Percentiles rank a stretch among this genome's conserved stretches.
phyloP scores from a whole-genome alignment of 352 stramenopile genomes.

The Pythium coloratum region DNA sequence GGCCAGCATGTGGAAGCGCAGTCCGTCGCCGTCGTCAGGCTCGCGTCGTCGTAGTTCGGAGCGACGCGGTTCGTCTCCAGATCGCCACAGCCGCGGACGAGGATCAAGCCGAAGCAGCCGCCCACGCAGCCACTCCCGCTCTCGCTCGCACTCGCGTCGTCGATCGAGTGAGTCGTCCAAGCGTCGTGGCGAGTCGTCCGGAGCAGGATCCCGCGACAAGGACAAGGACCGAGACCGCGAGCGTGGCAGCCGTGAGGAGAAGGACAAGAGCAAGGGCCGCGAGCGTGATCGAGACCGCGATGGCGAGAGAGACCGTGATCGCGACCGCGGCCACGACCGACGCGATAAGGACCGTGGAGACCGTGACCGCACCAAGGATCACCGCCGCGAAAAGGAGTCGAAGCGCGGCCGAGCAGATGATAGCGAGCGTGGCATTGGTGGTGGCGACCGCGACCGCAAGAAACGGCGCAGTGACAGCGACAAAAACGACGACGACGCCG shows the following conservation, averaged over 20 bases:
- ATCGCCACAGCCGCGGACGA: conserved; percentile 31
- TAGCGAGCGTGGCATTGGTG: conserved; percentile 27
- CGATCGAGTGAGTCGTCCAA: conserved; percentile 37
- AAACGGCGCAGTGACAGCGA: conserved; percentile 24
- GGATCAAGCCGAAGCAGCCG: conserved; percentile 30
- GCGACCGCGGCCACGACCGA: conserved; percentile 19
- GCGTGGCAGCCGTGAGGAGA: conserved; percentile 16
- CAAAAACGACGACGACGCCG: conserved; percentile 24
- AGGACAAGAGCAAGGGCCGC: conserved; percentile 1
- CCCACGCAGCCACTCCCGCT: conserved; percentile 34
- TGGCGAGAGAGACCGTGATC: conserved; percentile 25
- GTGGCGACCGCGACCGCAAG: conserved; percentile 48
- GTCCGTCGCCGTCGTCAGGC: conserved; percentile 31
- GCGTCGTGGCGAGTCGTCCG: conserved; percentile 35
- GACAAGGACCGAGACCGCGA: conserved; percentile 29
- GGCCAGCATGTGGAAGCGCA: conserved; percentile 29
- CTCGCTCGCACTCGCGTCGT: conserved; percentile 39
- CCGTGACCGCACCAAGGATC: conserved; percentile 24
- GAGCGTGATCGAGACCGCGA: conserved; percentile 34
- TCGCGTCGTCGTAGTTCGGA: conserved; percentile 30
- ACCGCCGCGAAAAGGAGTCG: conserved; percentile 25
- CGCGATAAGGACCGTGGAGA: conserved; percentile 22
- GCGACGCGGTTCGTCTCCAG: conserved; percentile 24
- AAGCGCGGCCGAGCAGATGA: conserved; percentile 35
- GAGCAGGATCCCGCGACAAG: conserved; percentile 18